Base-by-base conservation (phyloP, 495 filamentous ascomycete species). In the Rostrohypoxylon terebratum region DNA sequence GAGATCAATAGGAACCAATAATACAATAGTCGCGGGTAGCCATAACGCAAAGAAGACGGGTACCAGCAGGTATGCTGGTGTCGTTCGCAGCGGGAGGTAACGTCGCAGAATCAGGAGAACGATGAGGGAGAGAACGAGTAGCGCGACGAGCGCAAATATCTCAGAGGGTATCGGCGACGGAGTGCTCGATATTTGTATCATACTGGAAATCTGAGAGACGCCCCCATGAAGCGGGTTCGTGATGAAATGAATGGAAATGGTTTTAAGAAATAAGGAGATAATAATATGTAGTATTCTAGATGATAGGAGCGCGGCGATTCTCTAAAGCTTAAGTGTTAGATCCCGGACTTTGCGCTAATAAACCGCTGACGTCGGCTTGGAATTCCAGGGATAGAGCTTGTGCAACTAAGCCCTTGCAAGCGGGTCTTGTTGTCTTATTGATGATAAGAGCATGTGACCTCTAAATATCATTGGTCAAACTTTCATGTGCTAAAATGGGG, bases 1-100 rank as follows among this genome's bases (percentile, higher is more conserved):
- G 68, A 99, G 88, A 82, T 99, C 96, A 73, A 99, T 98, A 4
- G 96, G 96, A 0, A 99, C 94, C 20, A 99, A 86, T 18, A 99
- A 85, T n/a, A 98, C 90, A 72, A 98, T 94, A 79, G 92, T 95
- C 59, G 93, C 92, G 11, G 96, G 96, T 20, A 99, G 90, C 55
- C 93, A 93, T 77, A 99, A 85, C 33, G 94, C 93, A 72, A 99
- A 91, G 79, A 99, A 98, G 61, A 98, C 90, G 40, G 96, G 94
- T 0, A 97, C 87, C 59, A 93, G 85, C n/a, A 98, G 85, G 79
- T 94, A 98, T 66, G 92, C 92, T 0, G 96, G 95, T 0, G 96
- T 97, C 25, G 91, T 90, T 62, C 96, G 94, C 20, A 98, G 87
- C 4, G 94, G 94, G 28, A 99, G 86, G 80, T 94, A 98, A 79